A percentile compares a stretch with the other conserved stretches of the same genome.
Conservation (phyloP, 306 rosid species). For the Carpinus fangiana region DNA sequence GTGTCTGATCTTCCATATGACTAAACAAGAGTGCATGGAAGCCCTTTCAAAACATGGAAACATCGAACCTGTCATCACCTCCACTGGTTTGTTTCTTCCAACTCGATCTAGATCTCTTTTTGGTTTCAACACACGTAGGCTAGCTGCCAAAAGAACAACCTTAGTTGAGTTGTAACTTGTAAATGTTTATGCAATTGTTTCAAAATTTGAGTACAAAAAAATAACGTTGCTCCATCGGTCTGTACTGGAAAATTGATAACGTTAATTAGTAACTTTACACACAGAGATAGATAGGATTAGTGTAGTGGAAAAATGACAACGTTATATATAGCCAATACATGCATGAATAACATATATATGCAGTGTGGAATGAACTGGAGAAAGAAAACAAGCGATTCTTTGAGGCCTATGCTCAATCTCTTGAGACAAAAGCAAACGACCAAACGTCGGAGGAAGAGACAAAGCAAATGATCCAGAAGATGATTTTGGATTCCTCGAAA, state of each 20-base stretch:
- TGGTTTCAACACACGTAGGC: no score
- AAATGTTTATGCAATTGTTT: no score
- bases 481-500: conserved; percentile 69
- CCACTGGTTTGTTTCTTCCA: no score
- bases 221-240: background rate
- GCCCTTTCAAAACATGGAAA: no score
- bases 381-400: conserved; percentile 89
- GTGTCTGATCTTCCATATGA: conserved; percentile 85
- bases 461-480: conserved; percentile 66
- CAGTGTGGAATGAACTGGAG: conserved; percentile 94
- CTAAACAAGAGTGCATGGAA: background rate
- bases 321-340: background rate
- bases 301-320: background rate
- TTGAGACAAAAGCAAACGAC: conserved; percentile 48
- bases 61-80: no score
- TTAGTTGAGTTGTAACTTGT: no score
- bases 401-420: conserved; percentile 61
- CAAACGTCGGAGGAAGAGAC: conserved; percentile 90
- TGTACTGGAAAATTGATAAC: no score
- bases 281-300: background rate
- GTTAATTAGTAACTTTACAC: no score
- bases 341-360: conserved; percentile 9
- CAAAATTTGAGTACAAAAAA: no score
- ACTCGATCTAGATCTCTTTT: no score
- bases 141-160: no score